phyloP scores from a whole-genome alignment of 805 yeast genomes.

The Citeromyces nyonsensis region DNA sequence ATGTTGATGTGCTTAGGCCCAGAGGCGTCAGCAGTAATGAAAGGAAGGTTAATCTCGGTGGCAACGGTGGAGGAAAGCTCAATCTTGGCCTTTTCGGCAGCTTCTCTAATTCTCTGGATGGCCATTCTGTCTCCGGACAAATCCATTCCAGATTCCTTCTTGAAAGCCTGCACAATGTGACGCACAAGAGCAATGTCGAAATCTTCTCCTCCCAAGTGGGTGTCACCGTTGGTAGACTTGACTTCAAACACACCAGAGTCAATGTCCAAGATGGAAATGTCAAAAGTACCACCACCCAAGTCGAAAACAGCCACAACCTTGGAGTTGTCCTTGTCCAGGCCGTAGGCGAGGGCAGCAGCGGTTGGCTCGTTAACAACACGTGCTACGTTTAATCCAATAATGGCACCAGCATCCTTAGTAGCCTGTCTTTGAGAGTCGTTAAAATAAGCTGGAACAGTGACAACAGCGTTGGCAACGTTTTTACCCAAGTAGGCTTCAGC shows the following conservation, averaged over 20 bases:
- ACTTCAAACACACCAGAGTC: slow-evolving; percentile 97
- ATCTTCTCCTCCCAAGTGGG: slow-evolving; percentile 89
- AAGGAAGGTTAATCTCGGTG: slow-evolving; percentile 56
- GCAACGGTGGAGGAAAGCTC: slow-evolving; percentile 52
- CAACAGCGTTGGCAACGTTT: slow-evolving; percentile 78
- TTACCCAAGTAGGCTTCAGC: slow-evolving; percentile 88
- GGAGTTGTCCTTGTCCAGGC: slow-evolving; percentile 61
- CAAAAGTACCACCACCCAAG: slow-evolving; percentile 98
- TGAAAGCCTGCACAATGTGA: slow-evolving; percentile 44
- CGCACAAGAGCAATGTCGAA: slow-evolving; percentile 80
- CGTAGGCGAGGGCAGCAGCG: slow-evolving; percentile 91
- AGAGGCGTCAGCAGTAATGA: slow-evolving; percentile 32
- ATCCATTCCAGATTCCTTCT: slow-evolving; percentile 38
- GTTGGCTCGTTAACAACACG: slow-evolving; percentile 88
- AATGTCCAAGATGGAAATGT: slow-evolving; percentile 89
- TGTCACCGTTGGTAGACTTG: slow-evolving; percentile 93
- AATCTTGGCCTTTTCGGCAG: slow-evolving; percentile 65
- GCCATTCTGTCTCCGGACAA: slow-evolving; percentile 34
- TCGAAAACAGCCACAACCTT: slow-evolving; percentile 81
- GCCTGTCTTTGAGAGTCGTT: slow-evolving; percentile 90
- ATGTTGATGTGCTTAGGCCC: slow-evolving; percentile 44
- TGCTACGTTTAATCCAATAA: slow-evolving; percentile 83
- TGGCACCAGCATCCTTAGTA: slow-evolving; percentile 94
- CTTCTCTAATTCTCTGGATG: slow-evolving; percentile 66
- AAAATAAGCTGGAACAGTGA: slow-evolving; percentile 83